Evolutionary conservation across 176 grass and related monocot species (phyloP).

Genomic region (Lolium multiflorum): DNA sequence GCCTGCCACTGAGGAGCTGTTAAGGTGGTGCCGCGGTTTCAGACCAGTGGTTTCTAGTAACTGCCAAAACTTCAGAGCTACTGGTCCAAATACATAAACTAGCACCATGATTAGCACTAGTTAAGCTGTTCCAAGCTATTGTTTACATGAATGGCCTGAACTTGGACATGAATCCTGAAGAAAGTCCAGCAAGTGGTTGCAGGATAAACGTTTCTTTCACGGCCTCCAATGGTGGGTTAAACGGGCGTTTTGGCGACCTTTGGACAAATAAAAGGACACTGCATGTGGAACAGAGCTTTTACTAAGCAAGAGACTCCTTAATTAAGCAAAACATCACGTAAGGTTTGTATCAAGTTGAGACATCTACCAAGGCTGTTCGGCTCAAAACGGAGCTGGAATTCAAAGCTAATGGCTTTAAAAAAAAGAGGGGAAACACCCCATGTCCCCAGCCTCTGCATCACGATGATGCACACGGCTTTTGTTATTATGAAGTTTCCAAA

Average conservation of each 20-base stretch:
- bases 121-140: background rate
- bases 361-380: background rate
- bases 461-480: too few relatives aligned
- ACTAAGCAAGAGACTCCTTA: background rate
- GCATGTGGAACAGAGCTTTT: background rate
- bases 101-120: constrained; percentile 10
- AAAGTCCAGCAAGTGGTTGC: constrained; percentile 28
- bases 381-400: background rate
- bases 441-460: too few relatives aligned
- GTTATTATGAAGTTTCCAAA: too few relatives aligned
- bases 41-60: background rate
- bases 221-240: constrained; percentile 13
- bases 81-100: background rate
- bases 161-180: constrained; percentile 35
- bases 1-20: background rate
- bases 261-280: constrained; percentile 14
- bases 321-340: background rate
- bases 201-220: background rate
- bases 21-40: constrained; percentile 3
- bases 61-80: constrained; percentile 8
- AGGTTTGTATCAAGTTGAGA: background rate
- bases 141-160: constrained; percentile 31
- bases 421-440: too few relatives aligned
- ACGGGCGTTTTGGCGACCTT: background rate
- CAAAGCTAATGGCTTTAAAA: too few relatives aligned